Evolutionary conservation across 768 basidiomycete species (phyloP), one percentile per base, ranked within the genome.

Genomic region (Candolleomyces efflorescens): DNA sequence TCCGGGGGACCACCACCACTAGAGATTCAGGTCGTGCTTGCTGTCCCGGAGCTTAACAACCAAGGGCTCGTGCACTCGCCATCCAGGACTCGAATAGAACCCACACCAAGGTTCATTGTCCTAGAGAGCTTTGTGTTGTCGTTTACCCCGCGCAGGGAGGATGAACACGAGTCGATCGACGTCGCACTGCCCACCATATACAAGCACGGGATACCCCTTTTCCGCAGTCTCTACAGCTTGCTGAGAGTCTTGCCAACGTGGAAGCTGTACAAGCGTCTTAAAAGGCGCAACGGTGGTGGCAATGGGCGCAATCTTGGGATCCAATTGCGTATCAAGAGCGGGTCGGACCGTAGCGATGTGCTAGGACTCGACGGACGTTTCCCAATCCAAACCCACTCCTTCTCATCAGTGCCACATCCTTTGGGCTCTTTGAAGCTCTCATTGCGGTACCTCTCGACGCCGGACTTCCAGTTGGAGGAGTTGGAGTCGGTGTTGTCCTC

Each of bases 201-300:
- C 80, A 93, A 93, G 70, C 86, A 92, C 63, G 84, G 87, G 37
- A 92, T 93, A 64, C 81, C 88, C 32, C 79, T 92, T 18, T 93
- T 92, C 74, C 81, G 91, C 51, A 89, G 88, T 66, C 66, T 90
- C 5, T 93, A 76, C 75, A 86, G 84, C 53, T 70, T 92, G 44
- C 77, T 92, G 47, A 80, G 89, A 54, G 78, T 90, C 23, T 78
- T 92, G 3, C 91, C 91, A 17, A 76, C 87, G 0, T 93, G 90
- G 89, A 86, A 82, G 68, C 79, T 87, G 52, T 80, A 80, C 69
- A 85, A 81, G 66, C 82, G 83, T 51, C 74, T 87, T 39, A 77
- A 84, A 59, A 73, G 76, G 66, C 68, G 71, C 24, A 68, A 65
- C 68, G 49, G 49, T 27, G 49, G 23, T 26, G 18, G 51, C 26